Evolutionary conservation across 331 rosid species (phyloP).

Genomic region (Telfairia occidentalis): DNA sequence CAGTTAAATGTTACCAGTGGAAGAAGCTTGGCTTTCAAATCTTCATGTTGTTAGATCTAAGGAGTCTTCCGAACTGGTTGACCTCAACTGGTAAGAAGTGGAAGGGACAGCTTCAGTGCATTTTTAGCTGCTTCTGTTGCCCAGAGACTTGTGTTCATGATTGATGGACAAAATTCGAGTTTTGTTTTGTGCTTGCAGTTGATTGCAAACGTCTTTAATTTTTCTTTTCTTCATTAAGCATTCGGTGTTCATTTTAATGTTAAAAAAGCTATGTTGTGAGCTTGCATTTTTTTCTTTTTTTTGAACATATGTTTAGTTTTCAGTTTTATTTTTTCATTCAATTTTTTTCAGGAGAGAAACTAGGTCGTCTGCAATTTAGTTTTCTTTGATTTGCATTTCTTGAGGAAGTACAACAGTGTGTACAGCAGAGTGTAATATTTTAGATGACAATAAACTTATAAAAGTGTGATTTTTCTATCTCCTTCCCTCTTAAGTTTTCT

Average conservation of each 20-base stretch:
- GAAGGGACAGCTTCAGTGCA: slow-evolving; percentile 75
- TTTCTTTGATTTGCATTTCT: slow-evolving; percentile 50
- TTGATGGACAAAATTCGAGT: slow-evolving; percentile 24
- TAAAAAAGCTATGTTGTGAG: slow-evolving; percentile 52
- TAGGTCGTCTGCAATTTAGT: slow-evolving; percentile 49
- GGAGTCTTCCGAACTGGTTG: slow-evolving; percentile 35
- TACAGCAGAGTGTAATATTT: slow-evolving; percentile 60
- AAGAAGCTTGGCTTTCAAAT: slow-evolving; percentile 26
- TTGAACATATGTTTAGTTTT: slow-evolving; percentile 10
- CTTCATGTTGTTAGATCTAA: slow-evolving; percentile 13
- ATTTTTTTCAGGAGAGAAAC: slow-evolving; percentile 25
- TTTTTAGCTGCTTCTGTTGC: slow-evolving; percentile 80
- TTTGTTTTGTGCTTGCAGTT: slow-evolving; percentile 19
- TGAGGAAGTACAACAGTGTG: slow-evolving; percentile 47
- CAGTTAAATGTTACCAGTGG: slow-evolving; percentile 42
- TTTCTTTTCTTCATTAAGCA: slow-evolving; percentile 36
- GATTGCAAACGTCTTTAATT: slow-evolving; percentile 33
- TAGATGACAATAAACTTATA: neutral
- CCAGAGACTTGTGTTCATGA: slow-evolving; percentile 44
- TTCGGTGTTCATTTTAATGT: slow-evolving; percentile 32
- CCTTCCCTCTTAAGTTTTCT: neutral
- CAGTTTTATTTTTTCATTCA: slow-evolving; percentile 32
- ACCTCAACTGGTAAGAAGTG: slow-evolving; percentile 29
- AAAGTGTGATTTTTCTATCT: slow-evolving; percentile 10
- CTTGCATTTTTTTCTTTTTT: slow-evolving; percentile 23